Evolutionary conservation across 345 rosid genomes (phyloP), one percentile per base, ranked within the genome.

Genomic region (Corymbia maculata): DNA sequence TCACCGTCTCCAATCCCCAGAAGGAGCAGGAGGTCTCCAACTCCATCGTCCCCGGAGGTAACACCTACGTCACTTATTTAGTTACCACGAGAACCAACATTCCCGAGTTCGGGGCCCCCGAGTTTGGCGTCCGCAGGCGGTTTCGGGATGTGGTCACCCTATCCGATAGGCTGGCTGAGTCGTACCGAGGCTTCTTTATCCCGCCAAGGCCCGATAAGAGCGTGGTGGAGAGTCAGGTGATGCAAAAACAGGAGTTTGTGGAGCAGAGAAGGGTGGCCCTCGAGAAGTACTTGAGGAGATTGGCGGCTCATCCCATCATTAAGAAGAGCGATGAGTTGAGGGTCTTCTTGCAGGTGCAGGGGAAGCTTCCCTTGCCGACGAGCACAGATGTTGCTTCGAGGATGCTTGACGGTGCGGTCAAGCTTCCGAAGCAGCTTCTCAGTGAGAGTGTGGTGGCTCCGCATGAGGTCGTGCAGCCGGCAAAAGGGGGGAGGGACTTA

Each of bases 221-320:
- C 86, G 97, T 98, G 6, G 98, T 97, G 9, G 99, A 97, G 95
- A 92, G 97, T 52, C 98, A 98, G 91, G 97, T 98, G 84, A 98
- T 98, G 99, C 99, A 98, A 75, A 98, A 96, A 90, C 98, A 96
- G 94, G 98, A 97, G 85, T 98, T 98, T 32, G 97, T 98, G 51
- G 99, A 98, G 94, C 98, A 97, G 93, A 93, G 98, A 91, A 93
- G 98, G 90, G 92, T 98, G 87, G 95, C 96, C 4, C 92, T 98
- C 90, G 99, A 97, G 96, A 98, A 94, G 88, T 97, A 96, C 88
- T 86, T 98, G 93, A 93, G 94, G 53, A 92, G 95, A 91, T 93
- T 98, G 19, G 94, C 90, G 28, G 91, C 89, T 7, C 99, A 98
- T 89, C 98, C 98, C 5, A 91, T 98, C 55, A 95, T 98, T 51